Base-by-base conservation (phyloP, 768 basidiomycete species). In the Daedalea quercina region DNA sequence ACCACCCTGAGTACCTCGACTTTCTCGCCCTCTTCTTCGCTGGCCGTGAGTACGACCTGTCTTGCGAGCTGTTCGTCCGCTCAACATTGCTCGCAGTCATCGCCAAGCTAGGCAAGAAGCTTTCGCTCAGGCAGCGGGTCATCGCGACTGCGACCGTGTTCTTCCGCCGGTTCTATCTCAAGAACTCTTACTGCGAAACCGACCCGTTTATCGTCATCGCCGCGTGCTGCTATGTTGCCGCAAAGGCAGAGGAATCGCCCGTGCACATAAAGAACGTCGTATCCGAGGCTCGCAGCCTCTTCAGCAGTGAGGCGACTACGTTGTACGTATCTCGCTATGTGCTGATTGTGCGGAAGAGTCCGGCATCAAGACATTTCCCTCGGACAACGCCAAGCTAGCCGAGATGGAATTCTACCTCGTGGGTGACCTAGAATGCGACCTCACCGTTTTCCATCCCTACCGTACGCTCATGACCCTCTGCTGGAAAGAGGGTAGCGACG, bases 351-450 rank as follows among this genome's bases (percentile, higher is more conserved):
- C 48, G 53, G 11, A 84, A 50, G 83, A 81, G 19, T 89, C 90
- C 61, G 80, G 77, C 3, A 74, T 87, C 64, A 86, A 88, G 63
- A 69, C 78, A n/a, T 95, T 96, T 63, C 82, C 89, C 0, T 79
- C 87, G 0, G 94, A 96, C 64, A 88, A 94, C 61, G 80, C 87
- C 11, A 94, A 92, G 63, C 74, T 99, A 13, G 96, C 94, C 3
- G 96, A 99, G 67, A 97, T 97, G 94, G 95, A 98, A 66, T 98
- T 98, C 71, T 98, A 95, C 71, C 83, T 98, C 9, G 85, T 99
- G 22, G 92, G 92, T 63, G 94, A 99, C 65, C 79, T 98, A 24
- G 94, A 96, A 67, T 97, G 95, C 62, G 92, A 98, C 68, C 73
- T 99, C 41, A 67, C 85, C 51, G 79, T 97, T 8, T 97, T 93